Evolutionary conservation across 495 filamentous ascomycete genomes (phyloP).

Genomic region (Aspergillus carlsbadensis): DNA sequence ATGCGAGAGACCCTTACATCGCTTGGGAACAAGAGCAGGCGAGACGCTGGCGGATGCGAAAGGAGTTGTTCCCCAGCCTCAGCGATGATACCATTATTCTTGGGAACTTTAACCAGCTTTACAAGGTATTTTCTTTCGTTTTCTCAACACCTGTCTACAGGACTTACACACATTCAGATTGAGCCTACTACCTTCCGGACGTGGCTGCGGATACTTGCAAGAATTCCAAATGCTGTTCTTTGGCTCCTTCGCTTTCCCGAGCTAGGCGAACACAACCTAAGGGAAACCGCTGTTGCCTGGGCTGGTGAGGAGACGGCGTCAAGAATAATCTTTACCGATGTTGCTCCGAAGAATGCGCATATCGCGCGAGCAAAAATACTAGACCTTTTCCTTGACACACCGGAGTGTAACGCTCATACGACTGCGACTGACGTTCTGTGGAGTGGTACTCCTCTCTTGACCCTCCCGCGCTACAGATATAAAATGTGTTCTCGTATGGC

Average conservation of each 20-base stretch:
- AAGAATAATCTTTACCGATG: constrained; percentile 95
- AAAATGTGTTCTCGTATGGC: constrained; percentile 99
- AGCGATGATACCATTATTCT: constrained; percentile 86
- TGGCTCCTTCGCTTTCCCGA: constrained; percentile 98
- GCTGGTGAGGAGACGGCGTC: constrained; percentile 81
- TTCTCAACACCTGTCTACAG: not conserved
- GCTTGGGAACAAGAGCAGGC: constrained; percentile 85
- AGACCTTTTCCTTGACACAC: constrained; percentile 95
- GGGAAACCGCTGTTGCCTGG: constrained; percentile 77
- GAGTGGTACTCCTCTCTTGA: constrained; percentile 92
- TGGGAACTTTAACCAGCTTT: constrained; percentile 98
- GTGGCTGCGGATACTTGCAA: constrained; percentile 92
- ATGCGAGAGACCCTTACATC: constrained; percentile 58
- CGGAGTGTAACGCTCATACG: constrained; percentile 98
- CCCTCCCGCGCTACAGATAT: constrained; percentile 89
- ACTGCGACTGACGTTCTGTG: constrained; percentile 96
- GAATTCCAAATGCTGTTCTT: constrained; percentile 81
- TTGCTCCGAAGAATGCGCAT: constrained; percentile 92
- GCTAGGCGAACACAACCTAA: constrained; percentile 82
- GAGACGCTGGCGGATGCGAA: constrained; percentile 89
- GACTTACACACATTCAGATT: constrained; percentile 58
- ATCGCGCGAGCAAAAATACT: constrained; percentile 89
- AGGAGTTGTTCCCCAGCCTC: constrained; percentile 85
- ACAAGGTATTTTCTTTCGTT: constrained; percentile 67
- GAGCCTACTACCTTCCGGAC: constrained; percentile 95